A percentile compares a stretch with the other conserved stretches of the same genome.
Evolutionary conservation across 441 rosid genomes (phyloP).

Genomic region (Melastoma candidum): DNA sequence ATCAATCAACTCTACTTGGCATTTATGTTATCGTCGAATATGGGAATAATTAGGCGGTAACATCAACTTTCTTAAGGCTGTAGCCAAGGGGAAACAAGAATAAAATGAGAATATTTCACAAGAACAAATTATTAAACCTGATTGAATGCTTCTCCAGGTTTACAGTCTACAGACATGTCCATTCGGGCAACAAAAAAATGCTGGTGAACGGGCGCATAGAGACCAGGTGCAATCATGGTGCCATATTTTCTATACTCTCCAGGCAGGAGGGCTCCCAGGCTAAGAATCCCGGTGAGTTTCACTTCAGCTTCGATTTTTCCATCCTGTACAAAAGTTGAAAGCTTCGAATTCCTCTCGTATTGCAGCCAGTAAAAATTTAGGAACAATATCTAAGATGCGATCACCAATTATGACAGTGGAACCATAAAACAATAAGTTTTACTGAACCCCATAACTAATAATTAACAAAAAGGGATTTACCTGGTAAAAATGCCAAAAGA

Average conservation of each 20-base stretch:
- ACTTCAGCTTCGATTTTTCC: constrained; percentile 90
- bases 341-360: not conserved
- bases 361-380: no score
- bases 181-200: constrained; percentile 85
- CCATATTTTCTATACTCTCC: constrained; percentile 82
- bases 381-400: no score
- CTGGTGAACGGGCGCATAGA: constrained; percentile 87
- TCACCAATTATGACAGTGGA: no score
- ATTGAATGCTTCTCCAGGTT: constrained; percentile 71
- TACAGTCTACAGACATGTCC: constrained; percentile 87
- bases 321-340: constrained; percentile 32
- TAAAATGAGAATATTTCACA: not conserved
- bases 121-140: constrained; percentile 39
- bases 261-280: constrained; percentile 78
- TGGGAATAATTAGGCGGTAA: no score
- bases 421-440: not conserved
- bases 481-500: constrained; percentile 93
- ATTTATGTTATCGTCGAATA: no score
- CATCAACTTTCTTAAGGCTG: not conserved
- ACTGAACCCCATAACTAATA: not conserved
- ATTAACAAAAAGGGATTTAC: constrained; percentile 25
- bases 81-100: not conserved
- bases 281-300: constrained; percentile 76
- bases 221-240: constrained; percentile 74
- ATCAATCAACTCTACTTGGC: no score